These are phyloP conservation scores for Achaetomiella virescens DNA, from an alignment of 495 filamentous ascomycete species.

Conservation along the genomic window DNA sequence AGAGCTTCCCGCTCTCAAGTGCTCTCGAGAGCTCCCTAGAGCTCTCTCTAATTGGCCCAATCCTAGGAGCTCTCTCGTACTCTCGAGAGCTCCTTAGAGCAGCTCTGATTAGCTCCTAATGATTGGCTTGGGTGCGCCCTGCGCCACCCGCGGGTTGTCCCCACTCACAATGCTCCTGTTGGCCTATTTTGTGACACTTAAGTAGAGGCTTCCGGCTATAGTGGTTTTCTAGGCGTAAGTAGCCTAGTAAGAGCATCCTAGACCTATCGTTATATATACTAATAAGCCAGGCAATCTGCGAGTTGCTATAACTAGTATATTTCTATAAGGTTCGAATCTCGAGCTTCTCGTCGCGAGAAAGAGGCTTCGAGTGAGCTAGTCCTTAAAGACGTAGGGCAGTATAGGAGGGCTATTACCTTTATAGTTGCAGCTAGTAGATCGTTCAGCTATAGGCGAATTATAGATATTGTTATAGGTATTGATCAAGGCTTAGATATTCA, in stretches of 20 bases:
- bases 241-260: background rate
- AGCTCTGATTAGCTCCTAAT: too few relatives aligned
- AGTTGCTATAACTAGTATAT: background rate
- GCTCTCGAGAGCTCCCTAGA: too few relatives aligned
- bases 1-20: too few relatives aligned
- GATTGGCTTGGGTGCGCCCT: too few relatives aligned
- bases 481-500: background rate
- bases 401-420: background rate
- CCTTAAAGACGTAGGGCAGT: background rate
- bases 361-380: background rate
- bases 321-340: background rate
- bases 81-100: too few relatives aligned
- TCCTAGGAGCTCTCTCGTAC: too few relatives aligned
- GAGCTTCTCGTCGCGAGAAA: background rate
- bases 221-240: background rate
- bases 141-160: too few relatives aligned
- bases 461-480: background rate
- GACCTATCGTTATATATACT: background rate
- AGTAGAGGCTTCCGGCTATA: background rate
- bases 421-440: background rate
- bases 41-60: too few relatives aligned
- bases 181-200: too few relatives aligned
- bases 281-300: background rate
- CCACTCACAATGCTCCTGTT: too few relatives aligned
- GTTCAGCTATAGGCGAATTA: background rate